A percentile compares a stretch with the other conserved stretches of the same genome.
phyloP scores from a whole-genome alignment of 2,329 filamentous ascomycete genomes.

The Clonostachys byssicola region DNA sequence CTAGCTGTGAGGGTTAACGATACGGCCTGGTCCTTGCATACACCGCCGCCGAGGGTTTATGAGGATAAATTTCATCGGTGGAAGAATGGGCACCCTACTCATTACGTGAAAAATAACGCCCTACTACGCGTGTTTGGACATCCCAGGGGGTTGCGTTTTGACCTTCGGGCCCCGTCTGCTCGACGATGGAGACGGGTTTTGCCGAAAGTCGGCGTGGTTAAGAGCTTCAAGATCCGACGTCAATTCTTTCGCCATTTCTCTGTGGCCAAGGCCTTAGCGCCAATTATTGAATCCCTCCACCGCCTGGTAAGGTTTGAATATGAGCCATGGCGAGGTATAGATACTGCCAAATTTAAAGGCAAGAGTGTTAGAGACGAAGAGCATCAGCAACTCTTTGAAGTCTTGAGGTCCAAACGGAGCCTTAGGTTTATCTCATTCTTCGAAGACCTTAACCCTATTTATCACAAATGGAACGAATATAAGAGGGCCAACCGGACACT shows the following conservation, averaged over 20 bases:
- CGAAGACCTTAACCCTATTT: background rate
- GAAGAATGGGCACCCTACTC: background rate
- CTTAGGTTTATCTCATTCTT: background rate
- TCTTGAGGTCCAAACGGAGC: background rate
- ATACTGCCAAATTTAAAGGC: background rate
- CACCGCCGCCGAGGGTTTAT: background rate
- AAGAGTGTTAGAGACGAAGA: background rate
- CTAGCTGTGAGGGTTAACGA: background rate
- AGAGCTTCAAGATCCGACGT: background rate
- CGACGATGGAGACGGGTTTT: background rate
- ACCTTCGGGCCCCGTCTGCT: background rate
- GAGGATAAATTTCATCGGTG: background rate
- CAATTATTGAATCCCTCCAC: background rate
- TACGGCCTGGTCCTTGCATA: background rate
- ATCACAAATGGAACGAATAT: background rate
- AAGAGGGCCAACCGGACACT: background rate
- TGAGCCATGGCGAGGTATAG: background rate
- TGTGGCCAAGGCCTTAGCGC: background rate
- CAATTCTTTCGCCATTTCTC: background rate
- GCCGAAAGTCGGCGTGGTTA: background rate
- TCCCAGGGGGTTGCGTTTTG: background rate
- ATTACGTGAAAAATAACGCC: background rate
- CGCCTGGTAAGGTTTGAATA: background rate
- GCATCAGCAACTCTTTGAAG: background rate
- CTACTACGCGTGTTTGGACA: background rate